Conservation (phyloP, 2,329 filamentous ascomycete genomes). For the Fusarium sp. region DNA sequence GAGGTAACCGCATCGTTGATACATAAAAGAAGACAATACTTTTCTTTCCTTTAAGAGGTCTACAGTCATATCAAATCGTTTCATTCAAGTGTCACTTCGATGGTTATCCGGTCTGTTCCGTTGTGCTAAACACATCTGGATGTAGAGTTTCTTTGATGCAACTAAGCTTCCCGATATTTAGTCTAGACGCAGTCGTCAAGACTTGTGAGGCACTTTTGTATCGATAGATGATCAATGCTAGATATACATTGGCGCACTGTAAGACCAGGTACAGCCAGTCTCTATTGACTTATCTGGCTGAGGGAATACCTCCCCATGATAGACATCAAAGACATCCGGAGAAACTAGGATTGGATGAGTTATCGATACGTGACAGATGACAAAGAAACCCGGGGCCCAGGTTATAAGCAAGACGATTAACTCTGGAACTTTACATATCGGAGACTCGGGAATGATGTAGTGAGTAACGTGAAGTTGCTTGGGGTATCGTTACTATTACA, state of each 20-base stretch:
- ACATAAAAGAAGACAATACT: background rate
- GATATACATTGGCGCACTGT: background rate
- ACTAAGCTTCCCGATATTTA: background rate
- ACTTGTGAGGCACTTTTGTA: background rate
- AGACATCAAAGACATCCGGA: conserved; percentile 2
- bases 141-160: background rate
- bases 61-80: background rate
- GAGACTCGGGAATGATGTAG: conserved; percentile 8
- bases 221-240: background rate
- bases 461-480: conserved; percentile 1
- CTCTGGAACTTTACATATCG: background rate
- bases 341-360: background rate
- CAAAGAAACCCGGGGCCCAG: background rate
- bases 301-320: background rate
- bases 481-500: conserved; percentile 1
- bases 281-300: background rate
- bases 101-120: background rate
- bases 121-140: too few species aligned
- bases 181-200: background rate
- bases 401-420: conserved; percentile 2
- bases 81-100: background rate
- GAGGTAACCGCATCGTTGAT: background rate
- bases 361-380: conserved; percentile 10
- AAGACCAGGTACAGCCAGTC: background rate
- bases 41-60: background rate